A percentile compares a stretch with the other conserved stretches of the same genome.
Evolutionary conservation across 495 filamentous ascomycete genomes (phyloP).

Genomic region (Stereocaulon alpinum): DNA sequence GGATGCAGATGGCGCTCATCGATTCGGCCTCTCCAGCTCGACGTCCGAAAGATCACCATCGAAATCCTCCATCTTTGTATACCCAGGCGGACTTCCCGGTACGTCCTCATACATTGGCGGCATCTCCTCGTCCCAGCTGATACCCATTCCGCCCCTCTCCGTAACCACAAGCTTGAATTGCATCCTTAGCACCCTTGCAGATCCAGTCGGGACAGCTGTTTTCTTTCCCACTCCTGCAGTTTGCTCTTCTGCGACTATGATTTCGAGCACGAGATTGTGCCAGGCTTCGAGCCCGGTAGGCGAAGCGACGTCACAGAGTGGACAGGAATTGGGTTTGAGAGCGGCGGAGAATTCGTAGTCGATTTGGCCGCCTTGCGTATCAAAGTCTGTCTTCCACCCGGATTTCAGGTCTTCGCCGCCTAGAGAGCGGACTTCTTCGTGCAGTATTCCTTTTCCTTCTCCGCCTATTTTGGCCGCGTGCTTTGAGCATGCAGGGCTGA

Average conservation of each 20-base stretch:
- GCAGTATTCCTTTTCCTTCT: constrained; percentile 62
- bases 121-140: constrained; percentile 95
- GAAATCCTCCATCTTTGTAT: constrained; percentile 41
- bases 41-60: constrained; percentile 21
- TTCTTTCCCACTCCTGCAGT: constrained; percentile 57
- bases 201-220: constrained; percentile 74
- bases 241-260: constrained; percentile 91
- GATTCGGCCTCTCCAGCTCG: constrained; percentile 15
- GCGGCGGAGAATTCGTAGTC: constrained; percentile 72
- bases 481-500: constrained; percentile 71
- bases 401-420: constrained; percentile 63
- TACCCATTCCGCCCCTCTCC: constrained; percentile 75
- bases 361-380: constrained; percentile 56
- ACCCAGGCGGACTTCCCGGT: constrained; percentile 74
- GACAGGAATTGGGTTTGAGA: constrained; percentile 50
- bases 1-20: not conserved
- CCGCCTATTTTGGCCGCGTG: constrained; percentile 65
- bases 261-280: constrained; percentile 81
- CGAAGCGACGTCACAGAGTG: constrained; percentile 70
- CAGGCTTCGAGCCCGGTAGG: constrained; percentile 67
- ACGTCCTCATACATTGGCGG: constrained; percentile 94
- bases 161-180: constrained; percentile 77
- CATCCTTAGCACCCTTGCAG: constrained; percentile 85
- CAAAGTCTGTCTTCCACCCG: constrained; percentile 97
- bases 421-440: constrained; percentile 67